Percentiles rank a stretch among this genome's conserved stretches.
These are phyloP conservation scores for Blastomyces percursus DNA, from an alignment of 2,329 filamentous ascomycete genomes.

Conservation along the genomic window DNA sequence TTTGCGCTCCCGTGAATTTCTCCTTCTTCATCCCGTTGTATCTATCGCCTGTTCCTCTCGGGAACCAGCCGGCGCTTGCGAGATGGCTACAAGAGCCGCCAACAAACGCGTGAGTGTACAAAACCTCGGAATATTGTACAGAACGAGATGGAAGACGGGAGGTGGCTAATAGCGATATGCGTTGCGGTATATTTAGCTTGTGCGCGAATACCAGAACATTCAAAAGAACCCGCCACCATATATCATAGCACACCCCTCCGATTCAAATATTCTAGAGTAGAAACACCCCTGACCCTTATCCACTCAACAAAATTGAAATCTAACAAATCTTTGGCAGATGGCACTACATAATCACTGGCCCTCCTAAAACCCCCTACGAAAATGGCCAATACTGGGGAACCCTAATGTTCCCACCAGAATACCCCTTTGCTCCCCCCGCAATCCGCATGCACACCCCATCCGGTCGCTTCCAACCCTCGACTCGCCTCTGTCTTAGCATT, in stretches of 20 bases:
- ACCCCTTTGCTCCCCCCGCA: constrained; percentile 90
- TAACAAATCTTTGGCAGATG: constrained; percentile 44
- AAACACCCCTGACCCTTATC: constrained; percentile 18
- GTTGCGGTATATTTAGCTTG: constrained; percentile 35
- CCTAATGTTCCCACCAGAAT: constrained; percentile 87
- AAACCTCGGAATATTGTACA: constrained; percentile 6
- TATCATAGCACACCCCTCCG: constrained; percentile 79
- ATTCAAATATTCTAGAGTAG: constrained; percentile 85
- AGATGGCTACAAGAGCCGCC: constrained; percentile 61
- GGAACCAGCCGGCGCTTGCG: constrained; percentile 3
- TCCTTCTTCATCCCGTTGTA: neutral
- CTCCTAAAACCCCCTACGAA: constrained; percentile 86
- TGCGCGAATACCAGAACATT: constrained; percentile 54
- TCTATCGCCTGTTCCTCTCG: neutral
- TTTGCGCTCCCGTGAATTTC: neutral
- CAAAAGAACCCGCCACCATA: constrained; percentile 73
- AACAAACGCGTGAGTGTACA: constrained; percentile 53
- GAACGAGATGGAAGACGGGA: neutral
- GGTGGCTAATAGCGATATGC: constrained; percentile 4
- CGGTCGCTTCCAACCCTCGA: constrained; percentile 87
- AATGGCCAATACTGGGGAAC: constrained; percentile 98
- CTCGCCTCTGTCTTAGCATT: constrained; percentile 86
- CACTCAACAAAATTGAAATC: neutral
- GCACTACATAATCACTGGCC: constrained; percentile 93
- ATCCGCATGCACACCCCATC: constrained; percentile 99